Percentiles rank a stretch among this genome's conserved stretches.
phyloP scores from a whole-genome alignment of 208 protist genomes.

The Leishmania aethiopica region DNA sequence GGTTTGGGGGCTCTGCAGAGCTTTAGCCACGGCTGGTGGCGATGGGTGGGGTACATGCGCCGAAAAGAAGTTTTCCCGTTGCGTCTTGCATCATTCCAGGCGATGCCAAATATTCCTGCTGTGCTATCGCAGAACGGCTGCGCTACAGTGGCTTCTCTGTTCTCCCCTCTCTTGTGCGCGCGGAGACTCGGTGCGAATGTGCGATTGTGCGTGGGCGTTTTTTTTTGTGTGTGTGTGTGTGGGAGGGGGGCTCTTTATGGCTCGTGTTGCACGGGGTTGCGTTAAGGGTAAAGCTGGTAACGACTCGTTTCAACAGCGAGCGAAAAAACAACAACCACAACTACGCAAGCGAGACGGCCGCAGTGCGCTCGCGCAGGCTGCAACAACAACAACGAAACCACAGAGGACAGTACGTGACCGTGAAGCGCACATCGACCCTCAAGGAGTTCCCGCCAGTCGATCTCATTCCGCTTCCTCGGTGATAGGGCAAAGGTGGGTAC shows the following conservation, averaged over 20 bases:
- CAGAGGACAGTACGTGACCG: neutral
- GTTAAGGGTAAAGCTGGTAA: slow-evolving; percentile 1
- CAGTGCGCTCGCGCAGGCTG: neutral
- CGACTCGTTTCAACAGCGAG: neutral
- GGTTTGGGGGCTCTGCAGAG: neutral
- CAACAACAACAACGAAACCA: neutral
- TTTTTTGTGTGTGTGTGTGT: neutral
- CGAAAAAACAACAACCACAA: neutral
- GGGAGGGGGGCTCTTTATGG: neutral
- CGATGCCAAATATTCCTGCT: neutral
- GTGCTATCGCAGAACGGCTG: neutral
- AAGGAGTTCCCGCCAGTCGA: neutral
- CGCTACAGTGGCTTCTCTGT: neutral
- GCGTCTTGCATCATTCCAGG: neutral
- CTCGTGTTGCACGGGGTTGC: neutral
- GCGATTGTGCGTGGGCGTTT: neutral
- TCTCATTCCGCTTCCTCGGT: neutral
- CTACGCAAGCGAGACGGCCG: neutral
- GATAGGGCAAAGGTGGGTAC: neutral
- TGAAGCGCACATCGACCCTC: neutral
- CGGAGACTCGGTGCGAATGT: neutral
- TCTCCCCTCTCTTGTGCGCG: too few relatives aligned
- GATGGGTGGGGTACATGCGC: neutral
- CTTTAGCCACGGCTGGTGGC: neutral
- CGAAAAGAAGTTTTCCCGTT: neutral